Evolutionary conservation across 2,329 filamentous ascomycete genomes (phyloP), one percentile per base, ranked within the genome.

Genomic region (Fragosphaeria purpurea): DNA sequence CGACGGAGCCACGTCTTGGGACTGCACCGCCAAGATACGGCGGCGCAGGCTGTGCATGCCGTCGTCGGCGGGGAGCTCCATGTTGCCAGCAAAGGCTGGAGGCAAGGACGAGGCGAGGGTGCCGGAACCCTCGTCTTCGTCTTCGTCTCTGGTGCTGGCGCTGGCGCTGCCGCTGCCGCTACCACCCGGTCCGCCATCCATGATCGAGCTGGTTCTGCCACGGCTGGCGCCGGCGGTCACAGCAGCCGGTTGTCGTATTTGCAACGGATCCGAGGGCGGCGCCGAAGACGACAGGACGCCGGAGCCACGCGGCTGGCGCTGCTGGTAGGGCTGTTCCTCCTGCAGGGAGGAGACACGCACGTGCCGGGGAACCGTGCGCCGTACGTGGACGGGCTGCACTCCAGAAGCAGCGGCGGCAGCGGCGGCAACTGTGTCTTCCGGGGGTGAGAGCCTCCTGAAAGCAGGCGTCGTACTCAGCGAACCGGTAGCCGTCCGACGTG

Each of bases 11-110:
- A 82, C 71, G 31, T 80, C 71, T 57, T 74, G 73, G 32, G 76
- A 71, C 62, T 88, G 84, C 54, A 91, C 84, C 30, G 70, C 71
- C 53, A 85, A 74, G 56, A 93, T 88, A 55, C 79, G 79, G 56
- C 70, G 74, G 59, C 87, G 75, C 58, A 91, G 65, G 50, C 69
- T 66, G 13, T 76, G 72, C 83, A 88, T 90, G 43, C 87, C 87
- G 70, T 93, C 87, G 61, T 91, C 85, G 61, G 84, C 87, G 1
- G 86, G 86, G 41, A 88, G 63, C 41, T 62, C 58, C 56, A 40
- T 66, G 40, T 59, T 63, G 11, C 61, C 63, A 45, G 57, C 60
- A 52, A 59, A 53, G 2, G 38, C 51, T 1, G 48, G 10, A 8
- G 53, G 52, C 10, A 53, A 41, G 2, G 54, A 45, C 7, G 10